These are phyloP conservation scores for Hemerocallis citrina DNA, from an alignment of 106 monocot genomes.

Conservation along the genomic window DNA sequence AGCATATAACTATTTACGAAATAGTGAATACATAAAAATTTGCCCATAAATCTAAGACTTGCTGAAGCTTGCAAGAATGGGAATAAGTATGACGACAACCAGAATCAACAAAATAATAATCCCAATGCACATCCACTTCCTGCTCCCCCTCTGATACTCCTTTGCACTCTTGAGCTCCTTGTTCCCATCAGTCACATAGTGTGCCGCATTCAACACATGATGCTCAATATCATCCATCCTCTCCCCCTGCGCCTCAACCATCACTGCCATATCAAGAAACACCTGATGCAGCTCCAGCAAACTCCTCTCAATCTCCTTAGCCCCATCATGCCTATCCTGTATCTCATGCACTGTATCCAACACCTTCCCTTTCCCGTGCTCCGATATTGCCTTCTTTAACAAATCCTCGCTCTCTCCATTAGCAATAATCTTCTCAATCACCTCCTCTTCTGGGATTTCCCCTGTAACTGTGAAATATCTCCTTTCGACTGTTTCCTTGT, in stretches of 20 bases:
- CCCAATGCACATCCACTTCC: constrained; percentile 44
- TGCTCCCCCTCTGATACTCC: constrained; percentile 32
- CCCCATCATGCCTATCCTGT: constrained; percentile 54
- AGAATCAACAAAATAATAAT: constrained; percentile 33
- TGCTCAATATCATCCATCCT: constrained; percentile 71
- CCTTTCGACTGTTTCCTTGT: constrained; percentile 60
- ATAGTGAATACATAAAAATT: no score
- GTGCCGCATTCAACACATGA: constrained; percentile 42
- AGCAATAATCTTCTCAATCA: constrained; percentile 50
- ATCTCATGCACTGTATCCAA: constrained; percentile 56
- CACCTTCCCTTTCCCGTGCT: constrained; percentile 45
- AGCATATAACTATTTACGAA: no score
- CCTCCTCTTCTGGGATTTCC: constrained; percentile 39
- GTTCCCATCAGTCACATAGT: constrained; percentile 46
- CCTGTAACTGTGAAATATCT: constrained; percentile 63
- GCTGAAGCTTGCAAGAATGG: constrained; percentile 28
- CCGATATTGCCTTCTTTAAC: constrained; percentile 30
- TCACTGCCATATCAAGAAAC: constrained; percentile 80
- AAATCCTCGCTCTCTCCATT: constrained; percentile 48
- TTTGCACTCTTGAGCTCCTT: constrained; percentile 39
- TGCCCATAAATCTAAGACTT: constrained; percentile 43
- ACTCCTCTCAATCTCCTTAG: constrained; percentile 56
- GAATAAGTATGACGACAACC: constrained; percentile 30
- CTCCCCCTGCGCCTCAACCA: constrained; percentile 79
- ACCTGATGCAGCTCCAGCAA: constrained; percentile 82